phyloP scores from a whole-genome alignment of 768 basidiomycete species.

The Tricholoma hemisulphureum region DNA sequence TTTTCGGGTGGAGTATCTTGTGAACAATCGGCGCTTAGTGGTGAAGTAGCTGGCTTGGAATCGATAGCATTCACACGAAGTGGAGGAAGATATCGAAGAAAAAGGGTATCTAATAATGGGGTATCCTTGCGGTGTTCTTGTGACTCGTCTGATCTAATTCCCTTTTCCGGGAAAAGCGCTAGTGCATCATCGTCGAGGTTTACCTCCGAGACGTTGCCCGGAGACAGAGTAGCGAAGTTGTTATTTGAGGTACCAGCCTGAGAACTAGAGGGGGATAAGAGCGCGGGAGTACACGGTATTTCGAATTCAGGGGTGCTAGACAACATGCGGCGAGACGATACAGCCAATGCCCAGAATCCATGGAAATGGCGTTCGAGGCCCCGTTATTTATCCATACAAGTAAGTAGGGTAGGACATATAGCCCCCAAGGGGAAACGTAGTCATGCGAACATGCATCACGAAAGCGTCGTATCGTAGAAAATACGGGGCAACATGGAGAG shows the following conservation, averaged over 20 bases:
- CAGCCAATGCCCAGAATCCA: background rate
- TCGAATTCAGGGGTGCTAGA: background rate
- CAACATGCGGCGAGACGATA: background rate
- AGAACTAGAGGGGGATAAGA: background rate
- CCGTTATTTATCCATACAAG: background rate
- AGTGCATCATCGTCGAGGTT: background rate
- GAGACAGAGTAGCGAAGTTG: background rate
- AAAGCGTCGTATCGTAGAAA: background rate
- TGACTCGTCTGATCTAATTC: background rate
- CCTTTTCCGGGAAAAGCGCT: background rate
- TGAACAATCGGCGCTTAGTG: background rate
- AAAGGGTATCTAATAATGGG: background rate
- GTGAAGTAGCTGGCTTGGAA: background rate
- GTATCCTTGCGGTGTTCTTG: background rate
- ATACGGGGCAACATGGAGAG: background rate
- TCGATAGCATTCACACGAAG: background rate
- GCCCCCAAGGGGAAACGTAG: background rate
- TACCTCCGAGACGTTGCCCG: background rate
- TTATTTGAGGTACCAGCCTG: background rate
- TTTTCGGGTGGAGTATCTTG: background rate
- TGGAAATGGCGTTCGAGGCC: too few species aligned
- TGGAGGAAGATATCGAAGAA: background rate
- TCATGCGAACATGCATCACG: background rate
- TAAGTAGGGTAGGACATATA: background rate
- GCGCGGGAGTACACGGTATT: background rate